Conservation (phyloP, 208 protist species). For the Acanthamoeba royreba region DNA sequence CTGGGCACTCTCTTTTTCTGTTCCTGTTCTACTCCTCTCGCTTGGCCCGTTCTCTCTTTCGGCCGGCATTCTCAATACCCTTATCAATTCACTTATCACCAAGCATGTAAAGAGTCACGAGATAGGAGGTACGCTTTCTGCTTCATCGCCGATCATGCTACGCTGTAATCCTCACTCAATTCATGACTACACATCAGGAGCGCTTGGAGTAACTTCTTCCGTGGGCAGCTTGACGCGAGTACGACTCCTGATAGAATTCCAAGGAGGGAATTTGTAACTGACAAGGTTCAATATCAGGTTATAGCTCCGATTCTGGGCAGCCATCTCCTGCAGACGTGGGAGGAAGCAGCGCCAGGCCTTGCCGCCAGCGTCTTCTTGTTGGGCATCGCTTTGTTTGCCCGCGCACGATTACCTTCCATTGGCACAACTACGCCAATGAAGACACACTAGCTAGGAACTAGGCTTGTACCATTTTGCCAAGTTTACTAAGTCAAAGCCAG, state of each 20-base stretch:
- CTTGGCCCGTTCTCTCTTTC: background rate
- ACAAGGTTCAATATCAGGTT: background rate
- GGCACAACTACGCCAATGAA: background rate
- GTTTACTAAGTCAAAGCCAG: background rate
- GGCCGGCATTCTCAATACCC: background rate
- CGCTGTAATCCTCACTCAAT: no score
- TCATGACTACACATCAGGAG: background rate
- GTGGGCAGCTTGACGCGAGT: conserved; percentile 5
- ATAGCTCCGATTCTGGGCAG: background rate
- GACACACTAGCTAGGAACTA: background rate
- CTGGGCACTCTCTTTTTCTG: background rate
- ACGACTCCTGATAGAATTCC: background rate
- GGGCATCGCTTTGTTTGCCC: background rate
- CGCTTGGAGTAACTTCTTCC: background rate
- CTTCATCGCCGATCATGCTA: background rate
- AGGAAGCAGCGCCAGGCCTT: background rate
- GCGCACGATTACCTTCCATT: background rate
- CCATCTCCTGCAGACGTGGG: background rate
- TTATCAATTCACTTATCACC: conserved; percentile 25
- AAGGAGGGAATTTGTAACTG: background rate
- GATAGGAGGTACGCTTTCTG: background rate
- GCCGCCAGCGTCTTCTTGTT: background rate
- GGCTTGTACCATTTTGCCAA: background rate
- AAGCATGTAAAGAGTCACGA: background rate
- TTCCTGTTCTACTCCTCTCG: background rate